Base-by-base conservation (phyloP, 371 early-diverging fungal species). In the Syncephalastrum contaminatum region DNA sequence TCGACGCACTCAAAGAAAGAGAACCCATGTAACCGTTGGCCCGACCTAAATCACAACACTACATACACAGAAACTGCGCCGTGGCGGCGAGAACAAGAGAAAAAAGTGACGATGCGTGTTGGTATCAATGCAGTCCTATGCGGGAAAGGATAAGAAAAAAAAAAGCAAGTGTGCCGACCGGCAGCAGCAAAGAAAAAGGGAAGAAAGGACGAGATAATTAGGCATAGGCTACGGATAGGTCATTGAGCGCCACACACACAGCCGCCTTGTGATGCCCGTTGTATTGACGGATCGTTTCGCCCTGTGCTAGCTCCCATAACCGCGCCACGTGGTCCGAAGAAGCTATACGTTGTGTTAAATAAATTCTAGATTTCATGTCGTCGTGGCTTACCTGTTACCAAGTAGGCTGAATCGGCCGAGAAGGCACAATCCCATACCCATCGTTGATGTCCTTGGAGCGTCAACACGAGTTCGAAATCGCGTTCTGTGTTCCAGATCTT, bases 341-440 rank as follows among this genome's bases (percentile, higher is more conserved):
- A 4, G 90, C 93, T 83, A 53, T 10, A 2, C 5, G 50, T 6
- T 44, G n/a, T n/a, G 46, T 4, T 22, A 48, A 48, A 22, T 42
- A 57, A 12, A 27, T 5, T 25, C 41, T 4, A 6, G 1, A 7
- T 21, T 7, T 5, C 10, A 36, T 22, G n/a, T 16, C 5, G 43
- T 48, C 14, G 14, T 22, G 49, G 15, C 39, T 51, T 2, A 86
- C 88, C 89, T 43, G 93, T 91, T 3, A 95, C 92, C 25, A 95
- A 66, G 69, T 93, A 94, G 0, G 92, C 94, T 10, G 93, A 93
- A 63, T 95, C 96, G 1, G 94, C 94, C 6, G 92, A 91, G 63
- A 95, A 95, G 0, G 92, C 89, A 66, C 91, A 91, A 69, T 95
- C 96, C 96, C 96, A 95, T 4, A 92, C 94, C 96, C 96, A 95